Evolutionary conservation across 495 filamentous ascomycete species (phyloP).

Genomic region (Penicillium cosmopolitanum): DNA sequence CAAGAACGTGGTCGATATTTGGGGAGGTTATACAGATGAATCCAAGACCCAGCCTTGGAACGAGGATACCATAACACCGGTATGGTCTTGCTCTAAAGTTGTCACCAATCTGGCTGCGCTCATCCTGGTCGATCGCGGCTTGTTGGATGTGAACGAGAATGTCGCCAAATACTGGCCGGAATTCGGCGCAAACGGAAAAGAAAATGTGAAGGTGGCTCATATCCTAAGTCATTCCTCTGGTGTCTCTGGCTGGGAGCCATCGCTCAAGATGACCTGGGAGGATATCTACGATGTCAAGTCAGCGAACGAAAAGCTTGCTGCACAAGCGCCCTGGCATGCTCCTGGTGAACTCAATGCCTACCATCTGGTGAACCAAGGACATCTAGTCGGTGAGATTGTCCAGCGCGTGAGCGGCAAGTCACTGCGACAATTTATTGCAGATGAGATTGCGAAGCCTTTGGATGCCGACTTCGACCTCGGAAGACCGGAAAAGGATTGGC

Average conservation of each 20-base stretch:
- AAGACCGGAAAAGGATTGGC: conserved; percentile 32
- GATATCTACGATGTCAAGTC: conserved; percentile 32
- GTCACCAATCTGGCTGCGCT: conserved; percentile 42
- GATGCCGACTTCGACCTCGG: conserved; percentile 47
- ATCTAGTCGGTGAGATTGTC: conserved; percentile 45
- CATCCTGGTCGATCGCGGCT: conserved; percentile 44
- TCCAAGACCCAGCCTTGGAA: conserved; percentile 37
- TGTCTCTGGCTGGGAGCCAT: conserved; percentile 39
- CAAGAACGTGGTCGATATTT: conserved; percentile 48
- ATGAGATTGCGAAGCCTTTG: conserved; percentile 42
- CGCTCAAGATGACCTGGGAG: conserved; percentile 23
- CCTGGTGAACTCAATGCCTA: conserved; percentile 46
- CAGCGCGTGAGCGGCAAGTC: conserved; percentile 40
- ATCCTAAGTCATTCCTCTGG: conserved; percentile 45
- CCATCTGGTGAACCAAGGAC: conserved; percentile 42
- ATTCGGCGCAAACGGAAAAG: conserved; percentile 46
- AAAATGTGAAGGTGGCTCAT: conserved; percentile 44
- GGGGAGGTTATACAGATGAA: conserved; percentile 44
- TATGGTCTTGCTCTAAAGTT: conserved; percentile 49
- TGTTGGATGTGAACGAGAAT: conserved; percentile 39
- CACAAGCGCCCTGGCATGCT: conserved; percentile 47
- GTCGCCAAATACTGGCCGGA: conserved; percentile 52
- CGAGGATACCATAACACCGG: conserved; percentile 41
- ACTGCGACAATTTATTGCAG: conserved; percentile 42
- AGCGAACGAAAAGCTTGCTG: conserved; percentile 37